These are phyloP conservation scores for Pseudogymnoascus sp. DNA, from an alignment of 2,329 filamentous ascomycete species.

Conservation along the genomic window DNA sequence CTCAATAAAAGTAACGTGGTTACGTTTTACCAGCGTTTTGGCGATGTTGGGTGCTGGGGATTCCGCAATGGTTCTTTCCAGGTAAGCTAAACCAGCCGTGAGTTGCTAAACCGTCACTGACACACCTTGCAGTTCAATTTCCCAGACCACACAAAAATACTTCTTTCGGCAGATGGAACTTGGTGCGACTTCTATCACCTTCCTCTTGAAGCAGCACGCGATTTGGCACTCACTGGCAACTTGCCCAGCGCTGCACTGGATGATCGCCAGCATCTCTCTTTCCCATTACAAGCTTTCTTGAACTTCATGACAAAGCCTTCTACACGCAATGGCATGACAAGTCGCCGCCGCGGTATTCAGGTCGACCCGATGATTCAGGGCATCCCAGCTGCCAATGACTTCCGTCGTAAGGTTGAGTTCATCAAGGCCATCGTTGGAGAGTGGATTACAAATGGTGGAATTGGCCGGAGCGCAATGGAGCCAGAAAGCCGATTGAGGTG, in stretches of 20 bases:
- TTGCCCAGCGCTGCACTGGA: slow-evolving; percentile 63
- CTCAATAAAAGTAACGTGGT: slow-evolving; percentile 51
- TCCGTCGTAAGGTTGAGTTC: slow-evolving; percentile 67
- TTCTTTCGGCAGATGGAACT: slow-evolving; percentile 64
- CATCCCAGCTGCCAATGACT: slow-evolving; percentile 63
- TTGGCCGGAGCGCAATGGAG: slow-evolving; percentile 58
- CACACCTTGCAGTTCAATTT: slow-evolving; percentile 61
- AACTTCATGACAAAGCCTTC: slow-evolving; percentile 49
- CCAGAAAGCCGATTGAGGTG: slow-evolving; percentile 46
- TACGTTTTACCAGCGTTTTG: slow-evolving; percentile 73
- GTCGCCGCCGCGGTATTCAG: slow-evolving; percentile 30
- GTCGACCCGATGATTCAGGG: slow-evolving; percentile 53
- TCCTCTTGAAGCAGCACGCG: slow-evolving; percentile 59
- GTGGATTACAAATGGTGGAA: slow-evolving; percentile 61
- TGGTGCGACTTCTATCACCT: slow-evolving; percentile 74
- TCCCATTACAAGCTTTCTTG: slow-evolving; percentile 64
- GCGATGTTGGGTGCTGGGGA: slow-evolving; percentile 73
- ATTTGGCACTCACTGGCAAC: slow-evolving; percentile 56
- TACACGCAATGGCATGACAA: slow-evolving; percentile 38
- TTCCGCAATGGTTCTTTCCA: slow-evolving; percentile 74
- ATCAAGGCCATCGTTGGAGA: slow-evolving; percentile 60
- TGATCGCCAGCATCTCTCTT: slow-evolving; percentile 62
- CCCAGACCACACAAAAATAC: slow-evolving; percentile 79
- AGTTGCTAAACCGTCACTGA: slow-evolving; percentile 15
- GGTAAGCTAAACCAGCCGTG: slow-evolving; percentile 35